Conservation (phyloP, 2,329 filamentous ascomycete genomes). For the Microdochium bolleyi region DNA sequence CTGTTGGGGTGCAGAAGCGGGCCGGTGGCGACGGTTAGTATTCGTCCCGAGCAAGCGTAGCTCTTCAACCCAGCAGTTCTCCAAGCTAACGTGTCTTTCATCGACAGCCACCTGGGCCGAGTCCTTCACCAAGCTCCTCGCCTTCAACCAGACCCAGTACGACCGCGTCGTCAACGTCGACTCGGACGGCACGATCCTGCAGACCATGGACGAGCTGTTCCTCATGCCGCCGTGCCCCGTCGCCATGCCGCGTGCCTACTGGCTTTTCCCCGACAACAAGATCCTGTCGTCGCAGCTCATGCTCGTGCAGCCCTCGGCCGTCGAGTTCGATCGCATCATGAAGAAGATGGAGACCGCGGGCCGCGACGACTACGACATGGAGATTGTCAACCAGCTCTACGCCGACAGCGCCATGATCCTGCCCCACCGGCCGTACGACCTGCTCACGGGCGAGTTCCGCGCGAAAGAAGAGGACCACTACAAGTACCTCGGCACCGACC, state of each 20-base stretch:
- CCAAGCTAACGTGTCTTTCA: background rate
- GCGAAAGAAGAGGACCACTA: conserved; percentile 29
- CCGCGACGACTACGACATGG: conserved; percentile 52
- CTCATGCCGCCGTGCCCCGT: conserved; percentile 51
- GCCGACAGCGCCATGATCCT: conserved; percentile 49
- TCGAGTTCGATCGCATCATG: conserved; percentile 35
- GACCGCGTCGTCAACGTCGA: conserved; percentile 41
- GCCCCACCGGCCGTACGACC: conserved; percentile 54
- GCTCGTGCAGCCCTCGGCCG: conserved; percentile 48
- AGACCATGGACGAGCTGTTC: conserved; percentile 64
- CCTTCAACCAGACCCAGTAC: conserved; percentile 60
- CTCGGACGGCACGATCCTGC: conserved; percentile 55
- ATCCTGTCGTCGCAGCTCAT: conserved; percentile 54
- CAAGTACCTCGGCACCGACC: conserved; percentile 27
- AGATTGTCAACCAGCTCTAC: conserved; percentile 57
- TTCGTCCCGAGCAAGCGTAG: background rate
- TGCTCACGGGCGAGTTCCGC: conserved; percentile 57
- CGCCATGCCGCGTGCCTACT: conserved; percentile 66
- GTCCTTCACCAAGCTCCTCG: conserved; percentile 59
- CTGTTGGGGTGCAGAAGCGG: conserved; percentile 29
- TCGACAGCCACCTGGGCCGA: conserved; percentile 47
- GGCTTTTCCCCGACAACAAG: conserved; percentile 46
- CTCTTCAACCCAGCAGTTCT: background rate
- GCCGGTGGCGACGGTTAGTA: conserved; percentile 25
- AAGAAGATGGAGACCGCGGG: conserved; percentile 21